These are phyloP conservation scores for Talaromyces thailandensis DNA, from an alignment of 495 filamentous ascomycete species.

Conservation along the genomic window DNA sequence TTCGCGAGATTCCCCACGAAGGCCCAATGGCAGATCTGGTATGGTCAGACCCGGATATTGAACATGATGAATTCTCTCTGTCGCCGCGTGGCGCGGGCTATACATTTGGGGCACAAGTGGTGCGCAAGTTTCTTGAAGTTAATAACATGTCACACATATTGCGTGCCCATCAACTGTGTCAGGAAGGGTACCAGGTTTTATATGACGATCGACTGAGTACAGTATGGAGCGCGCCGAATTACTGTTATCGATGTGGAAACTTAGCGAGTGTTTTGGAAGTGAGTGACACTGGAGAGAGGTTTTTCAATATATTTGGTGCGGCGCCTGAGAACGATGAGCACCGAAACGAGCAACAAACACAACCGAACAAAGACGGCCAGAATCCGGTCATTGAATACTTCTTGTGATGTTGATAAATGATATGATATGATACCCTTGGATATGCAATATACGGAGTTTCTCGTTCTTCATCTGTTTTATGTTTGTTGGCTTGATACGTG, in stretches of 20 bases:
- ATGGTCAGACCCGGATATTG: slow-evolving; percentile 94
- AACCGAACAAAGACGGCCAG: slow-evolving; percentile 49
- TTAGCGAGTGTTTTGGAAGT: slow-evolving; percentile 96
- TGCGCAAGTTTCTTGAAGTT: slow-evolving; percentile 93
- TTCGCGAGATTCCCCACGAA: slow-evolving; percentile 96
- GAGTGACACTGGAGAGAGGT: slow-evolving; percentile 79
- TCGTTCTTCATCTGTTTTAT: not conserved
- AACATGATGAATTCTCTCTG: slow-evolving; percentile 91
- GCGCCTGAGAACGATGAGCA: slow-evolving; percentile 92
- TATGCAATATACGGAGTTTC: slow-evolving; percentile 24
- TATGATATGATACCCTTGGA: slow-evolving; percentile 38
- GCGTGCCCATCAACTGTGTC: slow-evolving; percentile 92
- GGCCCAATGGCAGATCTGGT: slow-evolving; percentile 99
- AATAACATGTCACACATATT: slow-evolving; percentile 96
- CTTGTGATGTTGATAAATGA: slow-evolving; percentile 25
- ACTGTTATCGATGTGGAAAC: slow-evolving; percentile 95
- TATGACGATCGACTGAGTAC: slow-evolving; percentile 92
- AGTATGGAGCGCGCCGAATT: slow-evolving; percentile 96
- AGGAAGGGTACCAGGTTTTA: slow-evolving; percentile 92
- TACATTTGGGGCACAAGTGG: slow-evolving; percentile 93
- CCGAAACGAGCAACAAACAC: slow-evolving; percentile 61
- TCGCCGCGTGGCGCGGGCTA: slow-evolving; percentile 92
- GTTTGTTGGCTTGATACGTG: not conserved
- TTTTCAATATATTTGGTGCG: slow-evolving; percentile 95
- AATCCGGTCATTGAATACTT: slow-evolving; percentile 65